Percentiles rank a stretch among this genome's conserved stretches.
Evolutionary conservation across 2,329 filamentous ascomycete genomes (phyloP).

Genomic region (Fusarium heterosporum): DNA sequence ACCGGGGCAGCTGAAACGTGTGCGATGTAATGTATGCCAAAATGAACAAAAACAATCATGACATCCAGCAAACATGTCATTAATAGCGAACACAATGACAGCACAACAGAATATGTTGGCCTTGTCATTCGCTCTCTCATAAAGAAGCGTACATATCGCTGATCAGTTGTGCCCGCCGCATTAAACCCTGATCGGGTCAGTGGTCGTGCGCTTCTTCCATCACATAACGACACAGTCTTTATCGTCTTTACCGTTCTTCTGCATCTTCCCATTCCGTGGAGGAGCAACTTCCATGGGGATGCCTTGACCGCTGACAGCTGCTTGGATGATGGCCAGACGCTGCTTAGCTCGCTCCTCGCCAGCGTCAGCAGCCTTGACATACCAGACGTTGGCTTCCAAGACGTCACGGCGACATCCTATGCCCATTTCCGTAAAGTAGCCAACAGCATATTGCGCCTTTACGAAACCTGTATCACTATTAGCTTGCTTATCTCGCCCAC

Average conservation of each 20-base stretch:
- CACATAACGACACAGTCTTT: constrained; percentile 71
- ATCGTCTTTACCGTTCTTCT: constrained; percentile 62
- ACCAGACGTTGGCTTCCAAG: constrained; percentile 98
- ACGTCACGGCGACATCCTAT: constrained; percentile 94
- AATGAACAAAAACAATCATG: constrained; percentile 31
- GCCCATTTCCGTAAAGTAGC: constrained; percentile 98
- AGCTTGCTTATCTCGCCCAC: constrained; percentile 16
- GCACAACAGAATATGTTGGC: constrained; percentile 6
- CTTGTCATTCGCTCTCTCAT: constrained; percentile 4
- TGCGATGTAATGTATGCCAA: constrained; percentile 34
- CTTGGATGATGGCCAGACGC: constrained; percentile 85
- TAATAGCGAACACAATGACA: not conserved
- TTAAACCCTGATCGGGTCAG: constrained; percentile 15
- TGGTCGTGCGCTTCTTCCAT: constrained; percentile 22
- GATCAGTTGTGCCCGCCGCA: constrained; percentile 38
- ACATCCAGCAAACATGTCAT: constrained; percentile 12
- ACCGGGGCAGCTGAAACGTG: constrained; percentile 17
- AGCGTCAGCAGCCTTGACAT: constrained; percentile 92
- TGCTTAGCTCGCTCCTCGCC: constrained; percentile 92
- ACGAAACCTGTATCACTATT: constrained; percentile 63
- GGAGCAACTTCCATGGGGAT: constrained; percentile 68
- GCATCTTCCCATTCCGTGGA: constrained; percentile 63
- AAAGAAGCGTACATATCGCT: constrained; percentile 29
- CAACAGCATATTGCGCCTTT: constrained; percentile 91
- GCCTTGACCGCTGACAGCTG: constrained; percentile 74